These are phyloP conservation scores for Tieghemiomyces parasiticus DNA, from an alignment of 192 early-diverging fungal genomes.

Conservation along the genomic window DNA sequence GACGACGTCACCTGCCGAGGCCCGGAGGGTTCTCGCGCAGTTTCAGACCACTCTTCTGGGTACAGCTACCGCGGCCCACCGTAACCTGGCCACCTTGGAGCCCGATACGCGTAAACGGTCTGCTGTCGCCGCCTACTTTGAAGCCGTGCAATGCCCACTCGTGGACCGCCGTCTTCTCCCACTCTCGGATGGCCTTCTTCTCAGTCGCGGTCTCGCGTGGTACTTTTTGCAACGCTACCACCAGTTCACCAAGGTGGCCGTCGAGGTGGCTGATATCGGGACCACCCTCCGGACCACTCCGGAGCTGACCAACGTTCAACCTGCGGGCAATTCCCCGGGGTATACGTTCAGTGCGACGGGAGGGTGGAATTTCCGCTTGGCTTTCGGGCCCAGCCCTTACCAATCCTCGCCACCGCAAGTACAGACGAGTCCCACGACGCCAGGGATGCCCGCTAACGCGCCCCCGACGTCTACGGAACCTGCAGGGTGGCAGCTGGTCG, in stretches of 20 bases:
- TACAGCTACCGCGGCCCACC: not conserved
- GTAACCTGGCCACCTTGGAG: not conserved
- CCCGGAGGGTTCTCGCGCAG: not conserved
- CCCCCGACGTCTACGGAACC: not conserved
- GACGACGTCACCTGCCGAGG: not conserved
- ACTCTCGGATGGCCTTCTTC: not conserved
- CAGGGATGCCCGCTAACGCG: not conserved
- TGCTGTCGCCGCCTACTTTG: not conserved
- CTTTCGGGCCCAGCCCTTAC: not conserved
- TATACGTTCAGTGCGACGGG: too few species aligned
- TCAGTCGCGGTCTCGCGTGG: constrained; percentile 1
- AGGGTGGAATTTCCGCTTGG: not conserved
- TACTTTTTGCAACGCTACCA: not conserved
- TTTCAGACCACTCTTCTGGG: not conserved
- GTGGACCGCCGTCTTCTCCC: not conserved
- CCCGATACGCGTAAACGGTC: not conserved
- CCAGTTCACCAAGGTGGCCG: not conserved
- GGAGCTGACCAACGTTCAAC: not conserved
- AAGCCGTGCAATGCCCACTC: too few species aligned
- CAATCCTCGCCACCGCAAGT: not conserved
- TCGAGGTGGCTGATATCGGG: not conserved
- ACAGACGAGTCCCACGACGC: not conserved
- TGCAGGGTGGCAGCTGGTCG: too few species aligned
- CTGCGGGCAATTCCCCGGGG: not conserved
- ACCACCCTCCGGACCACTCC: not conserved